Percentiles rank a stretch among this genome's conserved stretches.
These are phyloP conservation scores for Xylaria sp. DNA, from an alignment of 2,329 filamentous ascomycete genomes.

Conservation along the genomic window DNA sequence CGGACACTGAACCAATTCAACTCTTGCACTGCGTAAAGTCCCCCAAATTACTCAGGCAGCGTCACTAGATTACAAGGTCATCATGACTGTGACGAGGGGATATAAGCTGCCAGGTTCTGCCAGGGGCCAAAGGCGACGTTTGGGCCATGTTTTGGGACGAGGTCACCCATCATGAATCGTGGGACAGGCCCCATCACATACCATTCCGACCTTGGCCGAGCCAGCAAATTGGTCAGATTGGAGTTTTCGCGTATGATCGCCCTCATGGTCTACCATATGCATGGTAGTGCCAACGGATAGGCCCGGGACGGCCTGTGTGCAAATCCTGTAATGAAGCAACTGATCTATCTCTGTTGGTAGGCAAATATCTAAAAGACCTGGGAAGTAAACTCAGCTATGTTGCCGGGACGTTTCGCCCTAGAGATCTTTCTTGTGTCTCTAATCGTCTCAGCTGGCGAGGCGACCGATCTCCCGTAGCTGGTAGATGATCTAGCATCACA, in stretches of 20 bases:
- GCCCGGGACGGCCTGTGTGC: neutral
- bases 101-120: slow-evolving; percentile 5
- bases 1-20: too few relatives aligned
- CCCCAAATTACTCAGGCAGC: too few relatives aligned
- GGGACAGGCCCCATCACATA: slow-evolving; percentile 10
- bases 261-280: neutral
- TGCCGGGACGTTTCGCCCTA: neutral
- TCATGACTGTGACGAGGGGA: neutral
- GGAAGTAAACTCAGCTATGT: slow-evolving; percentile 1
- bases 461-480: slow-evolving; percentile 19
- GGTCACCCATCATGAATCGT: slow-evolving; percentile 2
- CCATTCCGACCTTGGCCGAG: neutral
- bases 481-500: slow-evolving; percentile 7
- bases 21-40: too few relatives aligned
- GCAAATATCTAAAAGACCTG: neutral
- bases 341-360: neutral
- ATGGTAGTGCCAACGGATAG: slow-evolving; percentile 1
- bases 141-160: slow-evolving; percentile 18
- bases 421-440: neutral
- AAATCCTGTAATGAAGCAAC: slow-evolving; percentile 2
- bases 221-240: slow-evolving; percentile 2
- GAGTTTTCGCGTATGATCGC: slow-evolving; percentile 11
- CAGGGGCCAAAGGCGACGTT: slow-evolving; percentile 20
- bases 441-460: slow-evolving; percentile 16
- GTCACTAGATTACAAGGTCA: neutral